Evolutionary conservation across 768 basidiomycete genomes (phyloP).

Genomic region (Lentinula lateritia): DNA sequence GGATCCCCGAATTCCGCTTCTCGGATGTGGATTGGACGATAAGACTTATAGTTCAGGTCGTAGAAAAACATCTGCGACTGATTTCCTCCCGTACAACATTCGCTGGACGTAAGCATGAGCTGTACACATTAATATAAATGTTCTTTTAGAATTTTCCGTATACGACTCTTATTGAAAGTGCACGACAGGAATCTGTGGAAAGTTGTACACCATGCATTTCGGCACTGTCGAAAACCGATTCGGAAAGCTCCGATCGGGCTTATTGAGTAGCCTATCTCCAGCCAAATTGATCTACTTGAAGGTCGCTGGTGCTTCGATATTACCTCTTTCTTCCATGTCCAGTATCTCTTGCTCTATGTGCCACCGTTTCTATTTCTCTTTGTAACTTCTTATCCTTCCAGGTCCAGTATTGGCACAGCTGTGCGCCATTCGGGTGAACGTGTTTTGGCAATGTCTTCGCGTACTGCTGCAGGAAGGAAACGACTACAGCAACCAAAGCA

Average conservation of each 20-base stretch:
- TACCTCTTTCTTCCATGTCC: not conserved
- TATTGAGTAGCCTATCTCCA: not conserved
- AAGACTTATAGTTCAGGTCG: not conserved
- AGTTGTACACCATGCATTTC: not conserved
- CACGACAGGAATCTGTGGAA: not conserved
- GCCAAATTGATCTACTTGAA: not conserved
- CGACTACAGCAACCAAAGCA: constrained; percentile 4
- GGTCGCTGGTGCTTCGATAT: not conserved
- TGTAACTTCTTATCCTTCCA: not conserved
- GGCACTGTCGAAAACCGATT: not conserved
- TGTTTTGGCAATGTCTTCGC: constrained; percentile 5
- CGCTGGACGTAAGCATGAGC: not conserved
- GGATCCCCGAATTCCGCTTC: not conserved
- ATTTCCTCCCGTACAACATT: not conserved
- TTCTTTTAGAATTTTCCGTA: not conserved
- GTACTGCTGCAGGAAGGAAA: constrained; percentile 9
- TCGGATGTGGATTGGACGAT: not conserved
- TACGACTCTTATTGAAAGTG: not conserved
- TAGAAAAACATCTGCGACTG: not conserved
- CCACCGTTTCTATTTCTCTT: not conserved
- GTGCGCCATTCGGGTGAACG: not conserved
- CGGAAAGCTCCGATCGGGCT: not conserved
- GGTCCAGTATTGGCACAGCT: not conserved
- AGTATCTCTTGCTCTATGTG: not conserved
- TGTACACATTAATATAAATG: not conserved